phyloP scores from a whole-genome alignment of 305 asterid genomes.

The Plantago lanceolata region DNA sequence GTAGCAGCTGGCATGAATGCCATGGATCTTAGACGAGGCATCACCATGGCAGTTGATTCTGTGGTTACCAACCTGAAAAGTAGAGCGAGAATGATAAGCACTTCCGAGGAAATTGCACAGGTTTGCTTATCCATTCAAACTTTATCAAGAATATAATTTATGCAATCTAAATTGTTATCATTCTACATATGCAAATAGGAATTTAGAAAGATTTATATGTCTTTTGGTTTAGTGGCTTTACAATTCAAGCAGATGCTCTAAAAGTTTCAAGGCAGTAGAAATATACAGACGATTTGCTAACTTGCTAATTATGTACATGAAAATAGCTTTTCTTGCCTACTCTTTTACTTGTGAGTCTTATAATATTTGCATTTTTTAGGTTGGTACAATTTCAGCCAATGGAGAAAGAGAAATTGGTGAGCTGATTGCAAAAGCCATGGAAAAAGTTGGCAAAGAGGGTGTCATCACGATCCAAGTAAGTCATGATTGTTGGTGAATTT shows the following conservation, averaged over 20 bases:
- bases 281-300: no score
- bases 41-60: slow-evolving; percentile 59
- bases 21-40: slow-evolving; percentile 71
- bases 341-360: neutral
- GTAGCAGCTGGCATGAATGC: slow-evolving; percentile 87
- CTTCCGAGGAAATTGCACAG: slow-evolving; percentile 72
- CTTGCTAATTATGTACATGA: no score
- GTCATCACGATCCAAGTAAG: slow-evolving; percentile 93
- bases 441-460: slow-evolving; percentile 95
- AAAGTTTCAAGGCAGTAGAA: no score
- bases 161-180: no score
- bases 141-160: no score
- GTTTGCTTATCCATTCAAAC: slow-evolving; percentile 23
- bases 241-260: no score
- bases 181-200: no score
- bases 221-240: no score
- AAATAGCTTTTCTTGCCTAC: neutral
- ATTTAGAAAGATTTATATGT: no score
- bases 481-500: neutral
- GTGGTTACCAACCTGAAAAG: slow-evolving; percentile 65
- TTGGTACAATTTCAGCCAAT: slow-evolving; percentile 87
- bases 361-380: slow-evolving; percentile 36
- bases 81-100: slow-evolving; percentile 67
- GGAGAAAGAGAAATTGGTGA: slow-evolving; percentile 94
- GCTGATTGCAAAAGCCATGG: slow-evolving; percentile 97